Conservation (phyloP, 768 basidiomycete genomes). For the Lactifluus subvellereus region DNA sequence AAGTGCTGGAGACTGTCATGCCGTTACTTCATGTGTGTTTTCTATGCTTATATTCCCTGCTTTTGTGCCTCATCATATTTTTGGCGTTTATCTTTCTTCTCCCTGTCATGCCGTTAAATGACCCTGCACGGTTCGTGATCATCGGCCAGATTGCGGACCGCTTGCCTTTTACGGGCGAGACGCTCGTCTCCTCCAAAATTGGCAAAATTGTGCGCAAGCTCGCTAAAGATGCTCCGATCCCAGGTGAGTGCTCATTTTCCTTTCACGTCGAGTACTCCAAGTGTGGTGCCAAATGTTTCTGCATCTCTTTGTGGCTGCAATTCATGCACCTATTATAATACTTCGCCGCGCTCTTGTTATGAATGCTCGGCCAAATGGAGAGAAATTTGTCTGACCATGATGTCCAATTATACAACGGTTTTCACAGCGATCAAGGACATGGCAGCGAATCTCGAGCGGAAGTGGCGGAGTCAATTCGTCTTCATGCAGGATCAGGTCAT, state of each 20-base stretch:
- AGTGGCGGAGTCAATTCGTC: slow-evolving; percentile 66
- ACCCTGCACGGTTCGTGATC: neutral
- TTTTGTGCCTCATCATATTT: slow-evolving; percentile 19
- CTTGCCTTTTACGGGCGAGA: slow-evolving; percentile 65
- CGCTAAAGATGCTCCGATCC: slow-evolving; percentile 65
- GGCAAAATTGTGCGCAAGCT: slow-evolving; percentile 76
- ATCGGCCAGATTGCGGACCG: slow-evolving; percentile 69
- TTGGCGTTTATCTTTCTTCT: slow-evolving; percentile 26
- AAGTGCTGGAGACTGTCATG: slow-evolving; percentile 73
- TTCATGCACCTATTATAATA: slow-evolving; percentile 4
- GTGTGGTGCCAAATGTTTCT: slow-evolving; percentile 9
- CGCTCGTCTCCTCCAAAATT: slow-evolving; percentile 64
- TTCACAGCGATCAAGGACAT: slow-evolving; percentile 86
- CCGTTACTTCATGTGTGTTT: slow-evolving; percentile 76
- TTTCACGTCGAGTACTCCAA: neutral
- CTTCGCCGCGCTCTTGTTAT: neutral
- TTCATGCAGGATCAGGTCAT: slow-evolving; percentile 41
- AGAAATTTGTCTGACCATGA: slow-evolving; percentile 63
- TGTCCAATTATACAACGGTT: slow-evolving; percentile 38
- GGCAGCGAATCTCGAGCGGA: slow-evolving; percentile 81
- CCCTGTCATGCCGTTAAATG: slow-evolving; percentile 9
- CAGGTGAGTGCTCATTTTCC: slow-evolving; percentile 59
- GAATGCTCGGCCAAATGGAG: slow-evolving; percentile 5
- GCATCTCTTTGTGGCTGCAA: slow-evolving; percentile 1
- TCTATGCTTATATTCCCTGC: slow-evolving; percentile 7